phyloP scores from a whole-genome alignment of 305 asterid species.

The Fraxinus paxiana region DNA sequence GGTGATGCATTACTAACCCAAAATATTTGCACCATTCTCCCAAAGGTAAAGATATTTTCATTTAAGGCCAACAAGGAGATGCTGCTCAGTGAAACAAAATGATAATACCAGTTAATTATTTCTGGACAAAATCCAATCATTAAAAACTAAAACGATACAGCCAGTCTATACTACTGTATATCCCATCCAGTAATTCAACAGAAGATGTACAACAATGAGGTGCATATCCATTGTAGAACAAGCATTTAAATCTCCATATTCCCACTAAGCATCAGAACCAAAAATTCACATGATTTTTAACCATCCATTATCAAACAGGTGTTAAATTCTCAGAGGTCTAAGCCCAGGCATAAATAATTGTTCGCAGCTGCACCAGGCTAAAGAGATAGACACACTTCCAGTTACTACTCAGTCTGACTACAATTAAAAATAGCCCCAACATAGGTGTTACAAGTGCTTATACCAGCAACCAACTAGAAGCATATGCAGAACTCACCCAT shows the following conservation, averaged over 20 bases:
- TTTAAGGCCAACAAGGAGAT: background rate
- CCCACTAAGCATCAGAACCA: background rate
- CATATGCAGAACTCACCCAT: background rate
- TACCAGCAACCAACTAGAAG: background rate
- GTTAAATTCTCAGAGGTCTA: background rate
- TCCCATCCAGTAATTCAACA: background rate
- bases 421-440: background rate
- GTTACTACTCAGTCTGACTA: background rate
- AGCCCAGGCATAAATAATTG: background rate
- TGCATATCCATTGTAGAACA: background rate
- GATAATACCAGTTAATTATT: background rate
- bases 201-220: background rate
- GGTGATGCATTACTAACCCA: background rate
- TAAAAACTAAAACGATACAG: background rate
- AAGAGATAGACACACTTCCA: background rate
- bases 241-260: background rate
- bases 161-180: background rate
- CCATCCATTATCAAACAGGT: background rate
- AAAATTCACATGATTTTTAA: background rate
- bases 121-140: background rate
- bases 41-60: background rate
- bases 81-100: background rate
- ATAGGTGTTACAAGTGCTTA: background rate
- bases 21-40: background rate
- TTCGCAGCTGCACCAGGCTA: background rate